Evolutionary conservation across 2,329 filamentous ascomycete genomes (phyloP), one percentile per base, ranked within the genome.

Genomic region (Apiospora hydei): DNA sequence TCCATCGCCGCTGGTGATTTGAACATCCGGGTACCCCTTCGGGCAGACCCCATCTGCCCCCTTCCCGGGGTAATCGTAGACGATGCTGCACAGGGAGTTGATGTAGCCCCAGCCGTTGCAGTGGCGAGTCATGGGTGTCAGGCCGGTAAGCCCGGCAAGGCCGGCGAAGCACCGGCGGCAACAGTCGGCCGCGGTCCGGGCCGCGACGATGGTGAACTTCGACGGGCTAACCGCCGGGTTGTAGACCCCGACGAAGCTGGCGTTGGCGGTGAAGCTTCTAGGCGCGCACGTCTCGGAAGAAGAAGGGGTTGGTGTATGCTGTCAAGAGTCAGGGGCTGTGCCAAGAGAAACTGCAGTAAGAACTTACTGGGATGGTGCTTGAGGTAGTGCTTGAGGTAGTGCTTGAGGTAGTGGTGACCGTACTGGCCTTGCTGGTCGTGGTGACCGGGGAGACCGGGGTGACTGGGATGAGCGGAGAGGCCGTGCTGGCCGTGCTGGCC

Each of bases 71-170:
- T 69, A 57, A 46, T 69, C 68, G 11, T 69, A 69, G 10, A 69
- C 49, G 16, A 69, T 24, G 26, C 26, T 51, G 46, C 68, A 69
- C 18, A 47, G 8, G 24, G 16, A 34, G 3, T 57, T 69, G 38
- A 69, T 69, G 11, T 14, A 53, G 10, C 46, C 68, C 68, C 68
- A 69, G 26, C 44, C 68, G 18, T 57, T 53, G 30, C 68, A 69
- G 44, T 16, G 16, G 38, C 34, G 47, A 10, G n/a, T 38, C 34
- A 6, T 6, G n/a, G n/a, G n/a, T n/a, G n/a, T 4, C 5, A 24
- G 44, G 43, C 18, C 49, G n/a, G n/a, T 24, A 8, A 69, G n/a
- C 4, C 26, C 41, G n/a, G 41, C 13, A 1, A 10, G 21, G 46
- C 18, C 46, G 2, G 21, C 10, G 21, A 69, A 69, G 49, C 68